Conservation (phyloP, 441 rosid genomes). For the Geranium incanum region DNA sequence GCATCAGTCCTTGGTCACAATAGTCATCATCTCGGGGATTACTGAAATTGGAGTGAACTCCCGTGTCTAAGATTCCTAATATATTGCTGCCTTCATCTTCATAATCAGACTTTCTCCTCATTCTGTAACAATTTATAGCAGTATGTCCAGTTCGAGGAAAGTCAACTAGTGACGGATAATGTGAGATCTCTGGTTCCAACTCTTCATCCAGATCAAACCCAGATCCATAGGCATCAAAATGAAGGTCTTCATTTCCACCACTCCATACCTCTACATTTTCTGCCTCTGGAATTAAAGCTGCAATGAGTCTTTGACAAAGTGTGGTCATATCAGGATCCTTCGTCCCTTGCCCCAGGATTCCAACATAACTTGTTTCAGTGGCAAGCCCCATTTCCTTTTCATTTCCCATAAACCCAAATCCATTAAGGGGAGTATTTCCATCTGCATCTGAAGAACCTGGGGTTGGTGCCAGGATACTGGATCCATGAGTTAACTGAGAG, state of each 20-base stretch:
- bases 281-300: slow-evolving; percentile 83
- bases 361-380: slow-evolving; percentile 26
- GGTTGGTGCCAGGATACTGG: slow-evolving; percentile 30
- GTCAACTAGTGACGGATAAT: slow-evolving; percentile 33
- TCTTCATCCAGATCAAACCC: slow-evolving; percentile 52
- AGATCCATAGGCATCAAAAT: slow-evolving; percentile 42
- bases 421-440: slow-evolving; percentile 26
- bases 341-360: slow-evolving; percentile 28
- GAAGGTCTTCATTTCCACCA: slow-evolving; percentile 42
- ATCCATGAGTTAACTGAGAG: slow-evolving; percentile 45
- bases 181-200: slow-evolving; percentile 46
- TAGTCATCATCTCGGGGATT: slow-evolving; percentile 32
- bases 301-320: slow-evolving; percentile 69
- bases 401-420: slow-evolving; percentile 28
- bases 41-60: slow-evolving; percentile 32
- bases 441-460: slow-evolving; percentile 31
- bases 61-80: slow-evolving; percentile 29
- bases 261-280: slow-evolving; percentile 26
- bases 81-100: slow-evolving; percentile 41
- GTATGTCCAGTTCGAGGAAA: slow-evolving; percentile 28
- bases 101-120: slow-evolving; percentile 40
- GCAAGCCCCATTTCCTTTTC: slow-evolving; percentile 29
- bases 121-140: slow-evolving; percentile 44
- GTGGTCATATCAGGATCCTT: slow-evolving; percentile 40
- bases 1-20: slow-evolving; percentile 27